Conservation (phyloP, 305 asterid species). For the Fraxinus platypoda region DNA sequence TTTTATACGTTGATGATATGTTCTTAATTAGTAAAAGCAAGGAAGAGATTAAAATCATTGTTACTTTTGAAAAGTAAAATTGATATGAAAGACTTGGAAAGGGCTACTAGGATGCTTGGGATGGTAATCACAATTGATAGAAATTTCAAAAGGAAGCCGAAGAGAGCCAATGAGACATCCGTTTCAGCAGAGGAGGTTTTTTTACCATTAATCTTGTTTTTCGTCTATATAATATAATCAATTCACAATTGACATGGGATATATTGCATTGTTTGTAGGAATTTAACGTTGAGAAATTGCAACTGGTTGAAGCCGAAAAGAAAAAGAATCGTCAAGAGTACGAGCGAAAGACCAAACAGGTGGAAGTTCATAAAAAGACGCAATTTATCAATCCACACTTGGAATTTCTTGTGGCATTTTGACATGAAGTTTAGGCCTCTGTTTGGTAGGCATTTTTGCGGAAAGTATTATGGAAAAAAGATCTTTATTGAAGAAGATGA, state of each 20-base stretch:
- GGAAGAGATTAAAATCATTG: not conserved
- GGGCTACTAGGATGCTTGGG: not conserved
- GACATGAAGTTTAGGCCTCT: not conserved
- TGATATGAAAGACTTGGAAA: not conserved
- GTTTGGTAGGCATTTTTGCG: too few species aligned
- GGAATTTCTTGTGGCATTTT: not conserved
- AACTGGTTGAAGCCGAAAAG: constrained; percentile 48
- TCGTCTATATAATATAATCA: not conserved
- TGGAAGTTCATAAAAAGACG: constrained; percentile 45
- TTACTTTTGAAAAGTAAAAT: not conserved
- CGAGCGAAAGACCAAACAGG: constrained; percentile 42
- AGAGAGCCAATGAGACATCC: constrained; percentile 40
- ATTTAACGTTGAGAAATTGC: constrained; percentile 44
- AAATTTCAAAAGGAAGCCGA: constrained; percentile 28
- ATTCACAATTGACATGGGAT: not conserved
- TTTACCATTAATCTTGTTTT: too few species aligned
- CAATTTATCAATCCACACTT: not conserved
- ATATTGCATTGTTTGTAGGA: constrained; percentile 25
- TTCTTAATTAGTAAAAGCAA: not conserved
- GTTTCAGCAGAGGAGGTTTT: constrained; percentile 39
- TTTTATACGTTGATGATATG: not conserved
- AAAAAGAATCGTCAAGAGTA: constrained; percentile 37
- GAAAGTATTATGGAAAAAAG: too few species aligned
- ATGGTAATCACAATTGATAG: not conserved
- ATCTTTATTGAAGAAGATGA: too few species aligned